Base-by-base conservation (phyloP, 805 yeast species). In the Candida endomychidarum region DNA sequence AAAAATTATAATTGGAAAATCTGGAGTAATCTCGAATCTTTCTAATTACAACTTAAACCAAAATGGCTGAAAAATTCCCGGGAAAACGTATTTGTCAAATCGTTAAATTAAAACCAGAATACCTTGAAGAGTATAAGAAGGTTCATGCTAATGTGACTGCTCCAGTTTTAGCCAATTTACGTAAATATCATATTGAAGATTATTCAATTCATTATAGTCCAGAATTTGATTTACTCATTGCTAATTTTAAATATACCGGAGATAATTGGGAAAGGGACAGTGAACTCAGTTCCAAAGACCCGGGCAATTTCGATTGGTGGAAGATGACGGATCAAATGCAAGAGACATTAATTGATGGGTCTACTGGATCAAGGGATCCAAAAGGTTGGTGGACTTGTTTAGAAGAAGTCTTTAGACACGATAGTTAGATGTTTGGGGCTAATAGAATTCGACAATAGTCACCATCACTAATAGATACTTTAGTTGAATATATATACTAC, bases 271-370 rank as follows among this genome's bases (percentile, higher is more conserved):
- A 49, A 18, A 45, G 45, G 24, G 73, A 67, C 40, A 42, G 58
- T 1, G 62, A 58, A 37, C 49, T 48, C 6, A 63, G 63, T 50
- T 44, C 67, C 33, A 36, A 41, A 5, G 70, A 67, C 32, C 60
- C 58, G 18, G 69, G 58, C 2, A 67, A 67, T 46, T 58, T 56
- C 31, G 57, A 61, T 25, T 67, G 72, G 73, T 67, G 73, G 73
- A 46, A 45, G 32, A 50, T 60, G 54, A 65, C 70, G 9, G 73
- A 67, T 43, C 49, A 46, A 12, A 60, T 67, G 69, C 73, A 67
- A 48, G 63, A 60, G 40, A 53, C 67, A 4, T 41, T 67, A 39
- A 56, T 63, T 21, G 63, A 58, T 22, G 70, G 67, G 1, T 52
- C 65, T 6, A 52, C 61, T 4, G 71, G 72, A 1, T 54, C 63